phyloP scores from a whole-genome alignment of 1,284 basidiomycete genomes.

The Xerocomus minutiporus region DNA sequence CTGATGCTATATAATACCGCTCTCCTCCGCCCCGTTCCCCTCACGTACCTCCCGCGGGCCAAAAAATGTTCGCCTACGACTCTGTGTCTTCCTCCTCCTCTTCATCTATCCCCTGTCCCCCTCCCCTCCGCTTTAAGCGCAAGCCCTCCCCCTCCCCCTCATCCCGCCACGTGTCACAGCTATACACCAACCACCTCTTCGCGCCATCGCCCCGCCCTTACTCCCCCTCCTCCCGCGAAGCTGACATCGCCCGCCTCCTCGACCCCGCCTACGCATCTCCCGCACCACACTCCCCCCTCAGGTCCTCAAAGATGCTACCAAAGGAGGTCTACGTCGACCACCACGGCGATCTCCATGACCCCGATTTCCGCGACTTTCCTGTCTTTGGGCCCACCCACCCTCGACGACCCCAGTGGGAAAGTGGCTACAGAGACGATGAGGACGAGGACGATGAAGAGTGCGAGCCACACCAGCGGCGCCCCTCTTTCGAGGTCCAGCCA shows the following conservation, averaged over 20 bases:
- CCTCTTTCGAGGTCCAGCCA: constrained; percentile 21
- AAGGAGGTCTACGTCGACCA: constrained; percentile 52
- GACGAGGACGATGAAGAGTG: constrained; percentile 30
- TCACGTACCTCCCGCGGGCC: not conserved
- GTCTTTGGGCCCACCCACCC: constrained; percentile 28
- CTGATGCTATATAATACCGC: constrained; percentile 33
- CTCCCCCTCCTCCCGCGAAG: constrained; percentile 31
- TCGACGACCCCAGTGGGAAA: constrained; percentile 23
- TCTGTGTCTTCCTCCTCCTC: constrained; percentile 19
- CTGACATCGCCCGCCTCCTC: constrained; percentile 57
- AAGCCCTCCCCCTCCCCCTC: constrained; percentile 27
- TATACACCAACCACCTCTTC: constrained; percentile 1
- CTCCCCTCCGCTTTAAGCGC: constrained; percentile 16
- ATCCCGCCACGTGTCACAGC: constrained; percentile 8
- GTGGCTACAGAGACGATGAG: constrained; percentile 26
- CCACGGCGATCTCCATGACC: constrained; percentile 61
- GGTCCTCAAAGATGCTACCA: constrained; percentile 21
- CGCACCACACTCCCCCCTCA: constrained; percentile 25
- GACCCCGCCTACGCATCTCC: constrained; percentile 57
- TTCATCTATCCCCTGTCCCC: constrained; percentile 14
- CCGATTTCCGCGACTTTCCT: constrained; percentile 63
- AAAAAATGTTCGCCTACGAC: constrained; percentile 19
- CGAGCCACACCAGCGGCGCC: constrained; percentile 7
- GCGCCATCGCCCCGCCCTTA: constrained; percentile 21
- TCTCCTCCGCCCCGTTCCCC: constrained; percentile 12